A percentile compares a stretch with the other conserved stretches of the same genome.
Conservation (phyloP, 345 rosid genomes). For the Brassica carinata region DNA sequence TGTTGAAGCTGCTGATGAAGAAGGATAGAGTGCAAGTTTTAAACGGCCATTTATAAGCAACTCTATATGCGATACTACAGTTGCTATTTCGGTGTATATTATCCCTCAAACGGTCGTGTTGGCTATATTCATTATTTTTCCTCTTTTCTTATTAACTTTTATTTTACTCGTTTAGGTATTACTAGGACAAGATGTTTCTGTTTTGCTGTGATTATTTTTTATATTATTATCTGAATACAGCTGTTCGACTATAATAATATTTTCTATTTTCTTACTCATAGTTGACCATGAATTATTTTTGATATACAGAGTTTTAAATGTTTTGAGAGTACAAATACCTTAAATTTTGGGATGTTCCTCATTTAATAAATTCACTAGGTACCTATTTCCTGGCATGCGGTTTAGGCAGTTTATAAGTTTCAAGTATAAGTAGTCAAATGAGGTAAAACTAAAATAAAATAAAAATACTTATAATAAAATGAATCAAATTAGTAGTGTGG, state of each 20-base stretch:
- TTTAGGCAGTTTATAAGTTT: background rate
- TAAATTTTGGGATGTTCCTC: background rate
- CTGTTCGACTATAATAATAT: background rate
- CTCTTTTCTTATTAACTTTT: background rate
- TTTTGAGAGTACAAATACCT: background rate
- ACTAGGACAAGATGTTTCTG: conserved; percentile 3
- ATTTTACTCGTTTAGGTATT: conserved; percentile 10
- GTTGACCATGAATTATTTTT: conserved; percentile 12
- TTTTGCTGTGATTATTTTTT: conserved; percentile 25
- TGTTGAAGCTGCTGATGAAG: conserved; percentile 31
- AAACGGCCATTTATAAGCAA: conserved; percentile 28
- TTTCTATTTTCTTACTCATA: background rate
- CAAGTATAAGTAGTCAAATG: background rate
- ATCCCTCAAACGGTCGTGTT: background rate
- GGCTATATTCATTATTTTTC: no score
- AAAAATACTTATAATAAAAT: no score
- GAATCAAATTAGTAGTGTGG: no score
- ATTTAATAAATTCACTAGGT: background rate
- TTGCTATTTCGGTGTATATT: conserved; percentile 28
- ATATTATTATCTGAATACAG: background rate
- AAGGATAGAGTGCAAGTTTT: conserved; percentile 17
- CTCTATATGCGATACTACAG: conserved; percentile 31
- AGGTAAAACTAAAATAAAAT: no score
- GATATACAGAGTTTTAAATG: background rate
- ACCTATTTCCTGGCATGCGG: background rate